phyloP scores from a whole-genome alignment of 208 protist genomes.

The Jaenimonas drosophilae region DNA sequence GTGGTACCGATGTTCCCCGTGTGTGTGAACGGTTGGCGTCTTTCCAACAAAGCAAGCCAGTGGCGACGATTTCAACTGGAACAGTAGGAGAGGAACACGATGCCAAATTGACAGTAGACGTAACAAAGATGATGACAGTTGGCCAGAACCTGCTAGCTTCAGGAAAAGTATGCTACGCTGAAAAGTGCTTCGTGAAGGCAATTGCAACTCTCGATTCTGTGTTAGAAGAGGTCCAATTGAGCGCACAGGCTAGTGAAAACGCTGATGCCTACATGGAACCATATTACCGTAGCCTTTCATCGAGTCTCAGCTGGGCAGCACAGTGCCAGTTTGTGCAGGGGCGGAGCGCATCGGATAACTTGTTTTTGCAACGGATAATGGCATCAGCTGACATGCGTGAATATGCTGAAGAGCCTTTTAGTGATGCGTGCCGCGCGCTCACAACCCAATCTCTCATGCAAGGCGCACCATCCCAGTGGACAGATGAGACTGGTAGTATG shows the following conservation, averaged over 20 bases:
- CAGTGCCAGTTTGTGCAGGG: constrained; percentile 61
- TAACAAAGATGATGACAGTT: constrained; percentile 51
- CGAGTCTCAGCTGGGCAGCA: constrained; percentile 55
- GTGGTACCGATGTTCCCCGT: constrained; percentile 10
- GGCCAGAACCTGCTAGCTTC: constrained; percentile 44
- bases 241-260: not conserved
- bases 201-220: constrained; percentile 54
- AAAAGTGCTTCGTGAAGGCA: constrained; percentile 73
- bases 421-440: constrained; percentile 40
- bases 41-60: constrained; percentile 27
- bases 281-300: constrained; percentile 45
- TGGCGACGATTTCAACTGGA: too few species aligned
- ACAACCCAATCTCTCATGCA: constrained; percentile 26
- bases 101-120: constrained; percentile 47
- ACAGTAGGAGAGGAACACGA: too few species aligned
- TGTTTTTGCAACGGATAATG: constrained; percentile 22
- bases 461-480: constrained; percentile 29
- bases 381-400: constrained; percentile 4
- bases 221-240: constrained; percentile 13
- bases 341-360: constrained; percentile 13
- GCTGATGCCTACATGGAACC: constrained; percentile 9
- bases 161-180: constrained; percentile 59
- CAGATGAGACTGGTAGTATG: constrained; percentile 41
- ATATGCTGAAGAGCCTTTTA: constrained; percentile 31
- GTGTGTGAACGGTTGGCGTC: constrained; percentile 52